Percentiles rank a stretch among this genome's conserved stretches.
Conservation (phyloP, 768 basidiomycete genomes). For the Termitomyces sp. region DNA sequence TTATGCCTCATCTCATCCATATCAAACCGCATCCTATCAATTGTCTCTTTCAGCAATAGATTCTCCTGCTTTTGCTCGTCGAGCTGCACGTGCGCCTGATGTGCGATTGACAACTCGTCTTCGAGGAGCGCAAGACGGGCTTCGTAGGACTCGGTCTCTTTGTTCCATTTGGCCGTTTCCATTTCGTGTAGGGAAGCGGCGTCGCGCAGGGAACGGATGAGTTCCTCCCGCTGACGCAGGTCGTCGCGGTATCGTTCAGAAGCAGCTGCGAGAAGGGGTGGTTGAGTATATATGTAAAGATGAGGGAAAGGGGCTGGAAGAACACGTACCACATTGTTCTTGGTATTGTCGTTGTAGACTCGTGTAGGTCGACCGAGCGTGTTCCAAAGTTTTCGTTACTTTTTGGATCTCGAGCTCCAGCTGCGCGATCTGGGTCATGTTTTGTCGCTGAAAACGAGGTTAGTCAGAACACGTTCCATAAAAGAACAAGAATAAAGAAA, state of each 20-base stretch:
- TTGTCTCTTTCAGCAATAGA: conserved; percentile 88
- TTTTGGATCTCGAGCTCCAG: conserved; percentile 79
- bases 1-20: conserved; percentile 82
- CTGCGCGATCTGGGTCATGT: conserved; percentile 56
- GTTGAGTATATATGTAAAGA: neutral
- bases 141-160: conserved; percentile 69
- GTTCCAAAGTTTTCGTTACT: conserved; percentile 68
- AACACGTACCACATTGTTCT: conserved; percentile 72
- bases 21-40: conserved; percentile 90
- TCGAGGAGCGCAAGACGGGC: conserved; percentile 67
- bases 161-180: conserved; percentile 60
- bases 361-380: conserved; percentile 63
- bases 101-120: conserved; percentile 60
- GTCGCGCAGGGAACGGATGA: conserved; percentile 62
- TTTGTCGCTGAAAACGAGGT: conserved; percentile 44
- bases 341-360: conserved; percentile 83
- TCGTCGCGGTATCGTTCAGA: conserved; percentile 76
- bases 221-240: conserved; percentile 69
- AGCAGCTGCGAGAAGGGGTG: conserved; percentile 39
- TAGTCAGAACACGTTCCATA: neutral
- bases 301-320: neutral
- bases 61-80: conserved; percentile 97
- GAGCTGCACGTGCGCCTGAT: conserved; percentile 65
- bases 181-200: conserved; percentile 51
- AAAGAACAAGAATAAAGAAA: neutral